Conservation (phyloP, 768 basidiomycete genomes). For the Rhodotorula babjevae region DNA sequence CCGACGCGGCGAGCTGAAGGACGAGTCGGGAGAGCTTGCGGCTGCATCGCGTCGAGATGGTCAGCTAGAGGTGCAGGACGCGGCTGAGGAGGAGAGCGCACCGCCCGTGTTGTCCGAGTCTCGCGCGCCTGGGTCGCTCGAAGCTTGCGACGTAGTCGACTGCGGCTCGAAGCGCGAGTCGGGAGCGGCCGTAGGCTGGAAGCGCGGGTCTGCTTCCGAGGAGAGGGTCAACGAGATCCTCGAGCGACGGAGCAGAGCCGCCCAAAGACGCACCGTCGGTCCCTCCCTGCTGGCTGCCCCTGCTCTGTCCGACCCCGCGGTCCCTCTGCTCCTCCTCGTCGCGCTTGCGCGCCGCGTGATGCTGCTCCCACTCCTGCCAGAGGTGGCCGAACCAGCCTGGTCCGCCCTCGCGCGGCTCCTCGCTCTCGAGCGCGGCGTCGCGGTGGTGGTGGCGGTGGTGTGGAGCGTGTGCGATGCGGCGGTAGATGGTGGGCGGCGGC, state of each 20-base stretch:
- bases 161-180: background rate
- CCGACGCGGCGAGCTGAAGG: background rate
- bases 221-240: background rate
- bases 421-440: background rate
- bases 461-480: background rate
- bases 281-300: too few species aligned
- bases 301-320: too few species aligned
- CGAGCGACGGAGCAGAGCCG: too few species aligned
- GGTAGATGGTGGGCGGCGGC: background rate
- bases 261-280: background rate
- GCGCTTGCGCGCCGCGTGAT: too few species aligned
- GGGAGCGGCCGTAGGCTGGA: background rate
- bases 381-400: background rate
- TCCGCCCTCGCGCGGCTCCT: background rate
- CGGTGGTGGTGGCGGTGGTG: background rate
- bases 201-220: background rate
- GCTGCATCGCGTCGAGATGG: too few species aligned
- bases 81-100: background rate
- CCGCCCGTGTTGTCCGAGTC: background rate
- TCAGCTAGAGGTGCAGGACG: too few species aligned
- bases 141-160: too few species aligned
- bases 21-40: background rate
- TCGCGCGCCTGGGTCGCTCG: background rate
- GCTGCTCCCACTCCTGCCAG: background rate
- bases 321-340: too few species aligned